These are phyloP conservation scores for Globisporangium radiosum DNA, from an alignment of 352 stramenopile genomes.

Conservation along the genomic window DNA sequence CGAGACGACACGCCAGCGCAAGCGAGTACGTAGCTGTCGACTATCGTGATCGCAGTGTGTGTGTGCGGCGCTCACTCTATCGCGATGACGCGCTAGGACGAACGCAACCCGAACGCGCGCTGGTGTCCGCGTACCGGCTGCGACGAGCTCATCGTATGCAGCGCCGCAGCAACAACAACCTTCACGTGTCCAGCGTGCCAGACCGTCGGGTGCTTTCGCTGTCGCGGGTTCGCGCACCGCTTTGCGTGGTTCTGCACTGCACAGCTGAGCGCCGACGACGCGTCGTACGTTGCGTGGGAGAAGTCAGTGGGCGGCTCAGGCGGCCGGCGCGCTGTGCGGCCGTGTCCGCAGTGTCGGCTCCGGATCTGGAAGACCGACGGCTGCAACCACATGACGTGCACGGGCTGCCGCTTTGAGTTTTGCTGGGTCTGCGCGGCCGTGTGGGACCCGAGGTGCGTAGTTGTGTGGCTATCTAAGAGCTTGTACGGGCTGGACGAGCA, in stretches of 20 bases:
- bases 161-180: constrained; percentile 12
- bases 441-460: constrained; percentile 31
- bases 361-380: constrained; percentile 76
- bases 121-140: constrained; percentile 58
- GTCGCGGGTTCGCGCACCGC: constrained; percentile 39
- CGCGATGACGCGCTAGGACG: constrained; percentile 23
- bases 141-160: constrained; percentile 61
- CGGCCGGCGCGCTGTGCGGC: constrained; percentile 37
- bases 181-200: constrained; percentile 63
- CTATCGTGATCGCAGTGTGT: too few relatives aligned
- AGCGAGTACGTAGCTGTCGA: constrained; percentile 29
- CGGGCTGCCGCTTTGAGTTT: constrained; percentile 53
- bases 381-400: constrained; percentile 72
- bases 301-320: constrained; percentile 30
- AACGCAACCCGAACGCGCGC: constrained; percentile 65
- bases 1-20: constrained; percentile 35
- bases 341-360: constrained; percentile 55
- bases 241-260: constrained; percentile 43
- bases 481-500: too few relatives aligned
- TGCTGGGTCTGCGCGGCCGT: constrained; percentile 59
- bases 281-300: constrained; percentile 55
- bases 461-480: not conserved
- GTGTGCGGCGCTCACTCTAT: too few relatives aligned
- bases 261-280: constrained; percentile 21
- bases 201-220: constrained; percentile 52